Base-by-base conservation (phyloP, 345 rosid genomes). In the Linum lewisii region DNA sequence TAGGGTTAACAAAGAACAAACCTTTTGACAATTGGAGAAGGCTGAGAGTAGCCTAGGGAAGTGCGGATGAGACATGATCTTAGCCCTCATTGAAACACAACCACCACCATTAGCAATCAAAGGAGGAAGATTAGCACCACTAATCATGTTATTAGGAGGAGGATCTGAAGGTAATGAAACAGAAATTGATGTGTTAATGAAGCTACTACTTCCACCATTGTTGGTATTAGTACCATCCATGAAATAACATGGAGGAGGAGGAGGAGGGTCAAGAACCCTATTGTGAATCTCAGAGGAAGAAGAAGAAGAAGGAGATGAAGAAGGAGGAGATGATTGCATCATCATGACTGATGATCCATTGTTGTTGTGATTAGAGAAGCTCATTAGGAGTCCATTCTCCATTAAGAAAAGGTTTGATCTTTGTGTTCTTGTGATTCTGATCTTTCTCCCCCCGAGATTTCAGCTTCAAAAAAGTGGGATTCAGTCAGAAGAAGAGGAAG, bases 11-110 rank as follows among this genome's bases (percentile, higher is more conserved):
- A 13, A 7, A 7, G 16, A 5, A 9, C 59, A 64, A 72, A 94
- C 99, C 99, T 94, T 94, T 66, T 94, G 99, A 59, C 99, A 94
- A 64, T 69, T 94, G 70, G 72, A 85, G 76, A 87, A 94, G 52
- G 99, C 90, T 20, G 86, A 81, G 70, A 94, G 73, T 72, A 94
- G 99, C 26, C 96, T 90, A 58, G 77, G 89, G 73, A 81, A 94
- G 87, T 82, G 85, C 75, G 99, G 99, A 79, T 94, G 99, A 69
- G 93, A 81, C 95, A 90, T 84, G 85, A 94, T 94, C 75, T 87
- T 94, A 23, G 95, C 89, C 76, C 79, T 90, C 22, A 77, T 79
- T 63, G 89, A 69, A 52, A 42, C 47, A 42, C 47, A 3, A 10
- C 47, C 11, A 42, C 47, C 11, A 10, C 14, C 11, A 34, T 34